Percentiles rank a stretch among this genome's conserved stretches.
phyloP scores from a whole-genome alignment of 2,329 filamentous ascomycete species.

The Fusarium sulawesiense region DNA sequence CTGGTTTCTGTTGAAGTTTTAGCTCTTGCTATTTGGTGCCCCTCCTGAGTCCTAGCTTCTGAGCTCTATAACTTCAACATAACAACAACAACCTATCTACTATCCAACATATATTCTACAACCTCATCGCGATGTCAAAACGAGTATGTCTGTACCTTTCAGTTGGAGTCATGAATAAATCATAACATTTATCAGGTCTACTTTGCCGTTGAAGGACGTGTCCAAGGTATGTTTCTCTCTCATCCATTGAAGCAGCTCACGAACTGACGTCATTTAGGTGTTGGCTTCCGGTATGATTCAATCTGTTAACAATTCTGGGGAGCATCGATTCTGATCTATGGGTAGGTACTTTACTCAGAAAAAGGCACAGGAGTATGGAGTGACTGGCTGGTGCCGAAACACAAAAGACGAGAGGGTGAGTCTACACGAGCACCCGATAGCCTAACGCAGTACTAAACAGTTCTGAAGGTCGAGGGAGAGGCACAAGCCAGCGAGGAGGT shows the following conservation, averaged over 20 bases:
- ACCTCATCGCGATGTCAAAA: slow-evolving; percentile 47
- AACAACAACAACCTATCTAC: neutral
- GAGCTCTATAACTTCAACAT: neutral
- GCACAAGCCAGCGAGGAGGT: slow-evolving; percentile 78
- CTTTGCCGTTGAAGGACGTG: slow-evolving; percentile 74
- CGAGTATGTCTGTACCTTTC: slow-evolving; percentile 45
- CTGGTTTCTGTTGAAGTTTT: neutral
- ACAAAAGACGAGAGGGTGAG: slow-evolving; percentile 65
- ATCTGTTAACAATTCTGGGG: neutral
- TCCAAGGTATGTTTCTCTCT: slow-evolving; percentile 69
- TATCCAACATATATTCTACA: neutral
- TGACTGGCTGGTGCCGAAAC: slow-evolving; percentile 73
- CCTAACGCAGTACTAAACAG: neutral
- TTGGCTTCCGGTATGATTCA: slow-evolving; percentile 63
- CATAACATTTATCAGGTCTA: slow-evolving; percentile 60
- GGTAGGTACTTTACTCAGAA: slow-evolving; percentile 65
- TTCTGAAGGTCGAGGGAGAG: slow-evolving; percentile 83
- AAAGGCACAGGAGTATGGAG: slow-evolving; percentile 59
- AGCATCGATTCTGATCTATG: slow-evolving; percentile 13
- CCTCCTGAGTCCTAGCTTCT: neutral
- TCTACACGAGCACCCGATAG: neutral
- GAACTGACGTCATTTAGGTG: slow-evolving; percentile 58
- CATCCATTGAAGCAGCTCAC: neutral
- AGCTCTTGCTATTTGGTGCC: neutral
- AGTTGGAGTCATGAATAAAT: neutral